Percentiles rank a stretch among this genome's conserved stretches.
These are phyloP conservation scores for Phytophthora pinifolia DNA, from an alignment of 352 stramenopile genomes.

Conservation along the genomic window DNA sequence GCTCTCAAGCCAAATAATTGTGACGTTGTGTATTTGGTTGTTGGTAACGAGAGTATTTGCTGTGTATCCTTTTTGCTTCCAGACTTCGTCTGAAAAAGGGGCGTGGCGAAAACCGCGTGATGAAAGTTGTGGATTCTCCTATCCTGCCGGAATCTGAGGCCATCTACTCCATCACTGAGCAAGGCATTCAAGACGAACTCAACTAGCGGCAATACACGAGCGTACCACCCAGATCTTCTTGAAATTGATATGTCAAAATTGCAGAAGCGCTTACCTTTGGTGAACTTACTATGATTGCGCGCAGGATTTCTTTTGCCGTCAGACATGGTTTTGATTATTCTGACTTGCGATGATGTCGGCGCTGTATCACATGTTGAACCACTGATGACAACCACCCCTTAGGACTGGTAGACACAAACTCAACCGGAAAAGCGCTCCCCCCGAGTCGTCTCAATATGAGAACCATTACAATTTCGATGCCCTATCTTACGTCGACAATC, in stretches of 20 bases:
- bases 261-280: no score
- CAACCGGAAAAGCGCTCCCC: no score
- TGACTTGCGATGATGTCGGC: no score
- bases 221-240: conserved; percentile 4
- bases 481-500: no score
- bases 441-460: no score
- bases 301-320: no score
- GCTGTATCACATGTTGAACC: no score
- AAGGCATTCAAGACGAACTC: conserved; percentile 93
- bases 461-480: no score
- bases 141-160: conserved; percentile 97
- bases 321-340: no score
- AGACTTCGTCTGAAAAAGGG: conserved; percentile 95
- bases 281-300: no score
- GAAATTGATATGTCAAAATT: background rate
- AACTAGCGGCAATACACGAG: conserved; percentile 55
- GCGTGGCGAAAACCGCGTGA: conserved; percentile 98
- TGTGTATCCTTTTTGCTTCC: background rate
- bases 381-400: no score
- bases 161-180: conserved; percentile 97
- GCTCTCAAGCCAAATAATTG: background rate
- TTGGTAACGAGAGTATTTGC: conserved; percentile 4
- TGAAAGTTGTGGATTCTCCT: conserved; percentile 96
- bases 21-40: background rate
- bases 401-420: no score